These are phyloP conservation scores for Daedaleopsis nitida DNA, from an alignment of 768 basidiomycete genomes.

Conservation along the genomic window DNA sequence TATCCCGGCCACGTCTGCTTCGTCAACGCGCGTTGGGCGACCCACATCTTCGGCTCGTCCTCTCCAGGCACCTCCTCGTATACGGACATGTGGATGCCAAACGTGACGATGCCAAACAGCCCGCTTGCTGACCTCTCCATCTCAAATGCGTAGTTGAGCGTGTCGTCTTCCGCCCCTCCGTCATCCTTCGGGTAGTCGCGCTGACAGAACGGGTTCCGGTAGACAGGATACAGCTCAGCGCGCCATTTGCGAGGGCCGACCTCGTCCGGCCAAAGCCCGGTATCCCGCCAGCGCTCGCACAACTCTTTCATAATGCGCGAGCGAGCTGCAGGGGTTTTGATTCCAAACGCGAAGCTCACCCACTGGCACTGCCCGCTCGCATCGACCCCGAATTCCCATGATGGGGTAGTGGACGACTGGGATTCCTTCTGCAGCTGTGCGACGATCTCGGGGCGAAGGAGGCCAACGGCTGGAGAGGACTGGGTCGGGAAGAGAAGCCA, in stretches of 20 bases:
- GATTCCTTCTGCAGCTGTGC: conserved; percentile 57
- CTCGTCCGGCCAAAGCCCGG: conserved; percentile 57
- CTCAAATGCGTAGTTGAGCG: conserved; percentile 73
- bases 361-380: conserved; percentile 7
- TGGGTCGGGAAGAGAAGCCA: conserved; percentile 54
- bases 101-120: conserved; percentile 88
- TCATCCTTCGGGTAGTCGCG: conserved; percentile 40
- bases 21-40: conserved; percentile 79
- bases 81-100: conserved; percentile 89
- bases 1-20: conserved; percentile 92
- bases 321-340: conserved; percentile 60
- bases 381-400: conserved; percentile 38
- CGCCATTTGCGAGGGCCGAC: conserved; percentile 85
- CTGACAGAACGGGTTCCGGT: conserved; percentile 65
- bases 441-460: conserved; percentile 60
- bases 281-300: conserved; percentile 77
- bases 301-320: conserved; percentile 63
- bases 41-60: conserved; percentile 61
- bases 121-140: conserved; percentile 90
- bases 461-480: conserved; percentile 58
- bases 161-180: conserved; percentile 12
- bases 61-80: conserved; percentile 51
- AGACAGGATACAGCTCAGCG: conserved; percentile 79
- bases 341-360: conserved; percentile 52
- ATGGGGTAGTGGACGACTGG: conserved; percentile 32